A percentile compares a stretch with the other conserved stretches of the same genome.
These are phyloP conservation scores for Cajanus cajan DNA, from an alignment of 306 rosid genomes.

Conservation along the genomic window DNA sequence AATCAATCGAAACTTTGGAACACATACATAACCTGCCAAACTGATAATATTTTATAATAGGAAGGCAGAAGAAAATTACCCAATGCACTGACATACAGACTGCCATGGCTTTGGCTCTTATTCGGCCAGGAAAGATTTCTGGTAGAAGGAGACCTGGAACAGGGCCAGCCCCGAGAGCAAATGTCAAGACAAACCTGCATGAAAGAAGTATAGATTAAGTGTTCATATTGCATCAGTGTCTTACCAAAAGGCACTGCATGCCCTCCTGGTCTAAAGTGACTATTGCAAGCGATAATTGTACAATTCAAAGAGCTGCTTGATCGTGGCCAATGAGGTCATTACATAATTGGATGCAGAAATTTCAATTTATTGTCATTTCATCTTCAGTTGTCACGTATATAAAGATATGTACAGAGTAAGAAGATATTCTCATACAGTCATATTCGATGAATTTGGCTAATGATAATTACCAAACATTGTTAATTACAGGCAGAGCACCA, in stretches of 20 bases:
- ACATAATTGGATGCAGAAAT: neutral
- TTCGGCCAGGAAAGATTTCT: slow-evolving; percentile 85
- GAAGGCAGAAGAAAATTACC: slow-evolving; percentile 56
- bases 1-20: neutral
- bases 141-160: slow-evolving; percentile 95
- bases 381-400: neutral
- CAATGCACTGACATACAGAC: slow-evolving; percentile 95
- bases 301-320: neutral
- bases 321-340: neutral
- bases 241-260: neutral
- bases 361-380: neutral
- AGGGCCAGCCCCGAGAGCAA: slow-evolving; percentile 98
- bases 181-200: slow-evolving; percentile 87
- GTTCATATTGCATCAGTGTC: slow-evolving; percentile 17
- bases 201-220: slow-evolving; percentile 8
- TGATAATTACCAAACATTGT: slow-evolving; percentile 11
- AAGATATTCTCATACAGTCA: neutral
- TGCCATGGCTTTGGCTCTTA: slow-evolving; percentile 97
- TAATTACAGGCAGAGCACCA: neutral
- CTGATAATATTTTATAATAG: neutral
- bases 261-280: neutral
- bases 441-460: neutral
- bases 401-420: neutral
- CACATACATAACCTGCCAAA: neutral
- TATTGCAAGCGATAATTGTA: neutral